These are phyloP conservation scores for Trametes meyenii DNA, from an alignment of 768 basidiomycete genomes.

Conservation along the genomic window DNA sequence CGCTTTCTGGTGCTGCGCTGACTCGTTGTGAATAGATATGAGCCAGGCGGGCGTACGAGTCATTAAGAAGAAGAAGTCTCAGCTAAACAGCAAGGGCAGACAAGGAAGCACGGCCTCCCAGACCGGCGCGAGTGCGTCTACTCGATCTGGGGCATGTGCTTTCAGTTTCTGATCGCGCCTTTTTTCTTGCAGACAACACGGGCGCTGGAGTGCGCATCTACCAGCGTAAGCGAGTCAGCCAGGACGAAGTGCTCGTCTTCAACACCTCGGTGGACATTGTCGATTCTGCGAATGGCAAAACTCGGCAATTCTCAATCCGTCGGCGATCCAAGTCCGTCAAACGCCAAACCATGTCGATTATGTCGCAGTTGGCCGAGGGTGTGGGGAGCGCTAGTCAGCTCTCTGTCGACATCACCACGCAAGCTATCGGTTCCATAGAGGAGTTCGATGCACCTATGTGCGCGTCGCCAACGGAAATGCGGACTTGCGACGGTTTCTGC, in stretches of 20 bases:
- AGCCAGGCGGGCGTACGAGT: conserved; percentile 12
- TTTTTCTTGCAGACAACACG: neutral
- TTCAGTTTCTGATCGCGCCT: neutral
- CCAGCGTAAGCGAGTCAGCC: conserved; percentile 15
- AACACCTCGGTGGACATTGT: conserved; percentile 15
- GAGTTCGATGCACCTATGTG: conserved; percentile 14
- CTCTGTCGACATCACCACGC: neutral
- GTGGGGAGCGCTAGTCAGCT: neutral
- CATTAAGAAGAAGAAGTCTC: conserved; percentile 10
- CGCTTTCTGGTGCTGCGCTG: neutral
- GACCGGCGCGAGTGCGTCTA: conserved; percentile 1
- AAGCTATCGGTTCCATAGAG: neutral
- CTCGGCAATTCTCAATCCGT: conserved; percentile 8
- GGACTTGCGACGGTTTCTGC: conserved; percentile 28
- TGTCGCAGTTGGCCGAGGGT: conserved; percentile 11
- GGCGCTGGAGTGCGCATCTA: conserved; percentile 19
- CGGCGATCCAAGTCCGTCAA: conserved; percentile 8
- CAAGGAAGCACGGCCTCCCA: neutral
- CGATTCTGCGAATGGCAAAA: conserved; percentile 6
- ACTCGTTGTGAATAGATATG: neutral
- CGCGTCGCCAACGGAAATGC: conserved; percentile 22
- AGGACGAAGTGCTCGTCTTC: conserved; percentile 11
- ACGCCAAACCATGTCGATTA: conserved; percentile 3
- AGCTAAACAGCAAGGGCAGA: neutral
- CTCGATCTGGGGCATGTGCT: neutral